phyloP scores from a whole-genome alignment of 805 yeast species.

The Kazachstania bromeliacearum region DNA sequence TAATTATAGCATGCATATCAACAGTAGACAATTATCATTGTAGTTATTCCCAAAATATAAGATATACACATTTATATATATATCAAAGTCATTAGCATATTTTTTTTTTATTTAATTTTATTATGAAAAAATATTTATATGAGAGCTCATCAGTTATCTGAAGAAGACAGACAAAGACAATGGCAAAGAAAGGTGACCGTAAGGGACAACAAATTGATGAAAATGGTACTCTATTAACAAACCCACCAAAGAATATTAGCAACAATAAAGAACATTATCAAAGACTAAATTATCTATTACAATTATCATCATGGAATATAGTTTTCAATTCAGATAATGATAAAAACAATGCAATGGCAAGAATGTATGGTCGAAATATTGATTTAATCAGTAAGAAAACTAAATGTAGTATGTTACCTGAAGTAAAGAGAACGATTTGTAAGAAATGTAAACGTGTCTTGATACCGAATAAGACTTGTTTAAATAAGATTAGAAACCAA shows the following conservation, averaged over 20 bases:
- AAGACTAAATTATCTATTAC: constrained; percentile 50
- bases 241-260: constrained; percentile 33
- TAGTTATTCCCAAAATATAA: not conserved
- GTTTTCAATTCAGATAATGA: not conserved
- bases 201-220: constrained; percentile 9
- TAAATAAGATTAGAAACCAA: constrained; percentile 32
- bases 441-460: constrained; percentile 50
- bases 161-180: not conserved
- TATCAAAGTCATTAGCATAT: too few relatives aligned
- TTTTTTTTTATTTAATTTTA: too few relatives aligned
- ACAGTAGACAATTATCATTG: not conserved
- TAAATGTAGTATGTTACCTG: constrained; percentile 55
- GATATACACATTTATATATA: too few relatives aligned
- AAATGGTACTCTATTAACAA: constrained; percentile 13
- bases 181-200: constrained; percentile 1
- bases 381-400: constrained; percentile 57
- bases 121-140: too few relatives aligned
- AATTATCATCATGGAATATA: constrained; percentile 34
- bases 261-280: constrained; percentile 52
- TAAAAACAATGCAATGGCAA: constrained; percentile 33
- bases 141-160: too few relatives aligned
- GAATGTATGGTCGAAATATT: constrained; percentile 46
- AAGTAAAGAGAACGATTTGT: constrained; percentile 58
- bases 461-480: constrained; percentile 36
- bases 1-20: too few relatives aligned